A percentile compares a stretch with the other conserved stretches of the same genome.
phyloP scores from a whole-genome alignment of 1,139 yeast genomes.

The Zygoascus hellenicus region DNA sequence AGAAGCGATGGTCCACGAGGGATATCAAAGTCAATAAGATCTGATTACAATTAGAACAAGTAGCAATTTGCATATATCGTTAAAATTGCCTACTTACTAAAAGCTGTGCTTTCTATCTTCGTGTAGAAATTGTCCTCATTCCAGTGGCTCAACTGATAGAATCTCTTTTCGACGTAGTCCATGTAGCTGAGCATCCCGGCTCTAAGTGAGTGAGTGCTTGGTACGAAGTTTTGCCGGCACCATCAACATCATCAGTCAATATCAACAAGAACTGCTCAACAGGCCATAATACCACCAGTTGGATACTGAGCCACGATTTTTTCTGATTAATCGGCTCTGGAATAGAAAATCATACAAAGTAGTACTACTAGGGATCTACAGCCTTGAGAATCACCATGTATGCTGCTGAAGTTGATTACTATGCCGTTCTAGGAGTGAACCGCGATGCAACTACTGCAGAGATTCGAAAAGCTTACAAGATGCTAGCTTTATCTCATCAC shows the following conservation, averaged over 20 bases:
- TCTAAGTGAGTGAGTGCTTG: too few relatives aligned
- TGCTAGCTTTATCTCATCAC: slow-evolving; percentile 65
- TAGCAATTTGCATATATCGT: neutral
- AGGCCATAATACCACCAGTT: too few relatives aligned
- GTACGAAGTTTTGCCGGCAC: neutral
- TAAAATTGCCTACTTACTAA: slow-evolving; percentile 33
- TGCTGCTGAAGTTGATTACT: slow-evolving; percentile 37
- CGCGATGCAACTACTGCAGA: slow-evolving; percentile 57
- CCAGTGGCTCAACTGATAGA: slow-evolving; percentile 68
- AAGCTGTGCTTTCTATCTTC: slow-evolving; percentile 63
- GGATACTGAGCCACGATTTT: neutral
- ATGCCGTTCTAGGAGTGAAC: slow-evolving; percentile 64
- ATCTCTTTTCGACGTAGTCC: slow-evolving; percentile 76
- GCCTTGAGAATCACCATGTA: neutral
- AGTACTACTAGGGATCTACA: neutral
- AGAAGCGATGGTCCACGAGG: slow-evolving; percentile 67
- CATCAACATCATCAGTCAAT: neutral
- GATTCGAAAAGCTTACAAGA: slow-evolving; percentile 71
- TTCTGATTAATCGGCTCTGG: neutral
- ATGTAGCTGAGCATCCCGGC: slow-evolving; percentile 67
- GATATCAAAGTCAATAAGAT: slow-evolving; percentile 63
- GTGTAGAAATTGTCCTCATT: slow-evolving; percentile 71
- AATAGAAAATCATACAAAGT: neutral
- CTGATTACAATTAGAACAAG: slow-evolving; percentile 12
- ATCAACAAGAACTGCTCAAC: neutral